A percentile compares a stretch with the other conserved stretches of the same genome.
Conservation (phyloP, 495 filamentous ascomycete genomes). For the Podospora australis region DNA sequence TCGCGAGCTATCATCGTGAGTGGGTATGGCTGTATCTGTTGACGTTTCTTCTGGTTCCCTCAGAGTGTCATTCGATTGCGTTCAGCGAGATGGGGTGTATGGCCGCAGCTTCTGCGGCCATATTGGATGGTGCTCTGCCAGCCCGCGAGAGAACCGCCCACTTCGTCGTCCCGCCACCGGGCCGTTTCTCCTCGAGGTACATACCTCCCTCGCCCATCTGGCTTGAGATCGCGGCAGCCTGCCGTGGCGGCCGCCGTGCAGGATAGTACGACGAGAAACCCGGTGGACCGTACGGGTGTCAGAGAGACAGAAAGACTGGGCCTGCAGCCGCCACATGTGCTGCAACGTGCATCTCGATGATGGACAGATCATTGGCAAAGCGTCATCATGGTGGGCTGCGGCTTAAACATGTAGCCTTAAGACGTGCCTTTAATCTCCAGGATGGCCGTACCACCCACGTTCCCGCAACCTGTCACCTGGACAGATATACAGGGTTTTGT, state of each 20-base stretch:
- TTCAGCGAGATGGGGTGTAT: neutral
- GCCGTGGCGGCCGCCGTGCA: conserved; percentile 5
- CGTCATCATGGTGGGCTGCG: conserved; percentile 8
- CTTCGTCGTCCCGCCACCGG: neutral
- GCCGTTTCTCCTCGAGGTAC: neutral
- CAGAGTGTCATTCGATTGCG: conserved; percentile 1
- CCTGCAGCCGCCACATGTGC: conserved; percentile 1
- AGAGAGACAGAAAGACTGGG: no score
- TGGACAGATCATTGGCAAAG: conserved; percentile 1
- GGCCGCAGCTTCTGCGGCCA: neutral
- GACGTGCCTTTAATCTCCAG: conserved; percentile 17
- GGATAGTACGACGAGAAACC: no score
- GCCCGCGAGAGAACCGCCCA: neutral
- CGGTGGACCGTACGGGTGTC: no score
- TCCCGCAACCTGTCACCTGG: conserved; percentile 24
- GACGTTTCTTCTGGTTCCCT: neutral
- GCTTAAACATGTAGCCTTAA: conserved; percentile 14
- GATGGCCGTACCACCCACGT: conserved; percentile 8
- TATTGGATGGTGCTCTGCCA: neutral
- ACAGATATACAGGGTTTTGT: conserved; percentile 16
- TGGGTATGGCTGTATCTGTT: neutral
- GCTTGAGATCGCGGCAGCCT: neutral
- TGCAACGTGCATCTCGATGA: conserved; percentile 9
- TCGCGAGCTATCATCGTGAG: neutral
- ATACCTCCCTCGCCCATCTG: neutral